Conservation (phyloP, 768 basidiomycete genomes). For the Cytidiella melzeri region DNA sequence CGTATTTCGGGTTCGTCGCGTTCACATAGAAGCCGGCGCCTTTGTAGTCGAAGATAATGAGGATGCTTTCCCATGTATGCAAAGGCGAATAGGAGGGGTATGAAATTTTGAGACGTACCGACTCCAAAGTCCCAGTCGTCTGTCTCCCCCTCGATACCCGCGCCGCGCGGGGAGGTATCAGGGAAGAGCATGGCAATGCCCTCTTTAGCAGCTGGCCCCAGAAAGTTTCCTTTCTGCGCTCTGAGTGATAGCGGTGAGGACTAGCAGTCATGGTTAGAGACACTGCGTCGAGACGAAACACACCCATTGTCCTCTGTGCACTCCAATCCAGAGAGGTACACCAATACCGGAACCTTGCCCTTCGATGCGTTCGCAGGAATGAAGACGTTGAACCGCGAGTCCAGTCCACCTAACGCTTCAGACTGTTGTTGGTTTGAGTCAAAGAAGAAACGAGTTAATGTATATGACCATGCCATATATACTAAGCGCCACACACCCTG, state of each 20-base stretch:
- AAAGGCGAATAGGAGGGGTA: neutral
- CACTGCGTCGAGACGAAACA: conserved; percentile 14
- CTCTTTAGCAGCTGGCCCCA: conserved; percentile 78
- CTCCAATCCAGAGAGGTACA: conserved; percentile 85
- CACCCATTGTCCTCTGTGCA: conserved; percentile 95
- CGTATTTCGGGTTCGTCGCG: conserved; percentile 71
- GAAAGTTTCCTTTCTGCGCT: conserved; percentile 90
- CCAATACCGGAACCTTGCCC: conserved; percentile 57
- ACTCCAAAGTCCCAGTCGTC: conserved; percentile 88
- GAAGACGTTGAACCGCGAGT: conserved; percentile 85
- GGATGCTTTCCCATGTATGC: neutral
- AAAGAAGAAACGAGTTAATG: neutral
- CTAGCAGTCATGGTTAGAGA: neutral
- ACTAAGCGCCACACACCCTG: conserved; percentile 40
- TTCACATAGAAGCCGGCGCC: conserved; percentile 94
- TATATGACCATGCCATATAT: no score
- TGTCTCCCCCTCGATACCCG: conserved; percentile 76
- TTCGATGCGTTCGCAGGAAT: conserved; percentile 56
- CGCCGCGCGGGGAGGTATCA: conserved; percentile 93
- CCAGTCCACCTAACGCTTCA: conserved; percentile 56
- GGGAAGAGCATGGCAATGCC: conserved; percentile 91
- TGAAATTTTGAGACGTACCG: conserved; percentile 32
- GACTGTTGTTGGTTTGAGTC: conserved; percentile 41
- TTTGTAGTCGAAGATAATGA: conserved; percentile 11
- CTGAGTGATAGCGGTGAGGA: conserved; percentile 31